A percentile compares a stretch with the other conserved stretches of the same genome.
Conservation (phyloP, 1,139 yeast genomes). For the Suhomyces choctaworum region DNA sequence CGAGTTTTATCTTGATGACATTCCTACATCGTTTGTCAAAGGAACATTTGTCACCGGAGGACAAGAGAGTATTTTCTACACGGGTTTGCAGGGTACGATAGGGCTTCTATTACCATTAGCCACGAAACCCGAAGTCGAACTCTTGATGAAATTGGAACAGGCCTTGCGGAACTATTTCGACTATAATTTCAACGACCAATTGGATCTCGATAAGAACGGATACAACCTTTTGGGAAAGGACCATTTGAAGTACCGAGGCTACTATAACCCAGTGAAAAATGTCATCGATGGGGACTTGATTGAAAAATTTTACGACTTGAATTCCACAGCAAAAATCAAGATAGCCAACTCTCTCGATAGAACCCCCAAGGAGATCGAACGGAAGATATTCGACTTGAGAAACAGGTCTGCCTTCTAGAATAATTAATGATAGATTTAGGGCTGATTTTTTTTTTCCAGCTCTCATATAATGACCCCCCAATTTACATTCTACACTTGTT, state of each 20-base stretch:
- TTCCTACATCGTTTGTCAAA: slow-evolving; percentile 60
- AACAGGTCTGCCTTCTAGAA: slow-evolving; percentile 45
- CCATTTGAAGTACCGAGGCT: slow-evolving; percentile 68
- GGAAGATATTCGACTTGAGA: slow-evolving; percentile 59
- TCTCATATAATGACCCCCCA: no score
- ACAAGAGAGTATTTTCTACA: slow-evolving; percentile 63
- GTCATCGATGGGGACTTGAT: slow-evolving; percentile 88
- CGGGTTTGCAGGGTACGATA: slow-evolving; percentile 79
- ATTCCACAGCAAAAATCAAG: slow-evolving; percentile 37
- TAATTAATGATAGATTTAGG: background rate
- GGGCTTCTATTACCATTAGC: slow-evolving; percentile 72
- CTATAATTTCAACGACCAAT: slow-evolving; percentile 29
- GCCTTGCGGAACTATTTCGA: slow-evolving; percentile 41
- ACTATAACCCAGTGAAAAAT: slow-evolving; percentile 72
- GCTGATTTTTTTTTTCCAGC: no score
- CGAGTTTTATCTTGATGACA: slow-evolving; percentile 71
- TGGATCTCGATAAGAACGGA: slow-evolving; percentile 23
- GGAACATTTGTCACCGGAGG: slow-evolving; percentile 62
- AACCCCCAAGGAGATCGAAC: slow-evolving; percentile 58
- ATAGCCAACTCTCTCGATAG: slow-evolving; percentile 58
- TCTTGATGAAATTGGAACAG: slow-evolving; percentile 57
- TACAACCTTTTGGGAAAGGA: slow-evolving; percentile 59
- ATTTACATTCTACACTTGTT: no score
- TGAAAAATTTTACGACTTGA: slow-evolving; percentile 52
- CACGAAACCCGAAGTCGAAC: slow-evolving; percentile 61